Conservation (phyloP, 257 asterid species). For the Ophiorrhiza pumila region DNA sequence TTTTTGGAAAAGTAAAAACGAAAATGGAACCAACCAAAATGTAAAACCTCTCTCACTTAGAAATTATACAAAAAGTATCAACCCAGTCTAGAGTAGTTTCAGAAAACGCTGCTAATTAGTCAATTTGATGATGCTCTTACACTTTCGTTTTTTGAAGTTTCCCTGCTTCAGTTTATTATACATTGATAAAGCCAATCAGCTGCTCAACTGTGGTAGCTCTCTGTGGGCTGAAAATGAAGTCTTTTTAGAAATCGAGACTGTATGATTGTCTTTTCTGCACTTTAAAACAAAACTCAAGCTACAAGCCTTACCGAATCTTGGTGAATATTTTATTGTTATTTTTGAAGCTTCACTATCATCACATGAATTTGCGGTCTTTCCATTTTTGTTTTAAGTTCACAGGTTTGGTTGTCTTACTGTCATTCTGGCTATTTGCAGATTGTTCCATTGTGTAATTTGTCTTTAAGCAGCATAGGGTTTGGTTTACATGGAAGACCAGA, state of each 20-base stretch:
- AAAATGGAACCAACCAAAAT: background rate
- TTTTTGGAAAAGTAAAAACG: background rate
- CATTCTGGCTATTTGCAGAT: conserved; percentile 51
- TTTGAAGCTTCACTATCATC: background rate
- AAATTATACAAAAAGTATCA: no score
- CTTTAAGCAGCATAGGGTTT: conserved; percentile 71
- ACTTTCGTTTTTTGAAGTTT: no score
- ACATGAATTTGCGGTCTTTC: background rate
- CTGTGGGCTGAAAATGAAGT: background rate
- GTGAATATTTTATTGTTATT: background rate
- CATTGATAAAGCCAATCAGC: no score
- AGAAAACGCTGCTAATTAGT: background rate
- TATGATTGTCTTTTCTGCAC: background rate
- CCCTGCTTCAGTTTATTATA: no score
- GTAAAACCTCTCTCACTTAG: background rate
- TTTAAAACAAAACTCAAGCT: background rate
- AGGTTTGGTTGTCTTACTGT: conserved; percentile 18
- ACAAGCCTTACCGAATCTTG: background rate
- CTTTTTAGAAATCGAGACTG: background rate
- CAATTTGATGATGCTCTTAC: background rate
- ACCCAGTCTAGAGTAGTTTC: background rate
- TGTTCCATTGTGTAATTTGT: conserved; percentile 89
- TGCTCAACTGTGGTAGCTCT: background rate
- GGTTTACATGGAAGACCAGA: conserved; percentile 63
- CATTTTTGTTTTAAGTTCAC: background rate